phyloP scores from a whole-genome alignment of 805 yeast species.

The Cyberlindnera galapagoensis region DNA sequence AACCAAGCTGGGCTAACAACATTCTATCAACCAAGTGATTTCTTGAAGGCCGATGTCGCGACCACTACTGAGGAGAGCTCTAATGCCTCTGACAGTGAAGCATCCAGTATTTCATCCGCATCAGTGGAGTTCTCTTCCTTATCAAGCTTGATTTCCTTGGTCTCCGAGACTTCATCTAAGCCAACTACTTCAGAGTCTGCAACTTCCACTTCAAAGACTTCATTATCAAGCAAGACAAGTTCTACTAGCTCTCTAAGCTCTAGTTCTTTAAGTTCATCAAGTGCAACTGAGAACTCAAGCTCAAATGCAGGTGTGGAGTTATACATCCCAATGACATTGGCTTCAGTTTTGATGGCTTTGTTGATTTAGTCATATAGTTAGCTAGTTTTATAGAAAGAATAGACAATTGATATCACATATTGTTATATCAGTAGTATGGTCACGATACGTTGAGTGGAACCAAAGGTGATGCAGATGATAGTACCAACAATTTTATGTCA shows the following conservation, averaged over 20 bases:
- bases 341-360: background rate
- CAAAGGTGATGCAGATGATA: too few relatives aligned
- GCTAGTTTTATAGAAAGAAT: too few relatives aligned
- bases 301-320: too few relatives aligned
- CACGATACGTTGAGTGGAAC: too few relatives aligned
- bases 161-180: background rate
- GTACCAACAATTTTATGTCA: too few relatives aligned
- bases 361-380: background rate
- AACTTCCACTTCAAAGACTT: slow-evolving; percentile 5
- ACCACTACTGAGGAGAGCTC: slow-evolving; percentile 1
- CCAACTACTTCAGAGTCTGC: slow-evolving; percentile 8
- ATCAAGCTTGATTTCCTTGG: too few relatives aligned
- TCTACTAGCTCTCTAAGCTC: background rate
- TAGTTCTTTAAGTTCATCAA: background rate
- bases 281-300: too few relatives aligned
- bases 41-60: slow-evolving; percentile 11
- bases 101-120: background rate
- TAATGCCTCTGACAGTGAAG: background rate
- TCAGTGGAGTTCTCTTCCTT: too few relatives aligned
- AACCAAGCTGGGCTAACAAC: slow-evolving; percentile 15
- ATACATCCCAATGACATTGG: slow-evolving; percentile 1
- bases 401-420: too few relatives aligned
- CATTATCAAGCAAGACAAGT: background rate
- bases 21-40: slow-evolving; percentile 18
- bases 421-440: too few relatives aligned